Evolutionary conservation across 1,139 yeast genomes (phyloP), one percentile per base, ranked within the genome.

Genomic region (Yamadazyma friedrichii): DNA sequence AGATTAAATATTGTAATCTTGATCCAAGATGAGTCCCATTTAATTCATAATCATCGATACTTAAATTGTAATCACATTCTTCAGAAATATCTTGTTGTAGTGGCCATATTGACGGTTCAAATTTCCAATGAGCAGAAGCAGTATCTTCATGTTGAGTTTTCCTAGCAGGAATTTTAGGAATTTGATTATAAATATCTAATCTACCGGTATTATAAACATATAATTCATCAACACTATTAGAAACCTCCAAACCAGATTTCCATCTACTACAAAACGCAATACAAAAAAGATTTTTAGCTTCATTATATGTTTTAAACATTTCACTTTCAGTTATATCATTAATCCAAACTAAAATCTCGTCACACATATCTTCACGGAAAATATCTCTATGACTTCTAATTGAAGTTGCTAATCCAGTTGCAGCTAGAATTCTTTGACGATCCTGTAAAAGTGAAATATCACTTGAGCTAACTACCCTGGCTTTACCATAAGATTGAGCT

Each of bases 351-450:
- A 87, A 57, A 16, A 88, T 78, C 45, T 83, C 88, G 40, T 78
- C 82, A 49, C 86, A 82, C 88, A 86, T 82, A 43, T 86, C 93
- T 57, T 88, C 96, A 41, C 95, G 68, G 55, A 86, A 84, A 8
- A 78, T 65, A 54, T 88, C 96, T 45, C 91, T 66, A 12, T 79
- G 70, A 41, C 82, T 76, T 46, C 89, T 64, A 11, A 88, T 82
- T 36, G 88, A 77, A 2, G 85, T 75, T 0, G 84, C 75, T 30
- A 88, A 65, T 0, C 89, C 88, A 1, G 87, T 83, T 1, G 78
- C 65, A 27, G 74, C 64, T 34, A 88, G 61, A 2, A 73, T 63
- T 11, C 63, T 62, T 51, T 84, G 87, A 34, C 84, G 67, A 31
- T 71, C 76, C 35, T 79, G 52, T 33, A 88, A 61, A 10, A 72